Evolutionary conservation across 768 basidiomycete species (phyloP).

Genomic region (Cystofilobasidium macerans): DNA sequence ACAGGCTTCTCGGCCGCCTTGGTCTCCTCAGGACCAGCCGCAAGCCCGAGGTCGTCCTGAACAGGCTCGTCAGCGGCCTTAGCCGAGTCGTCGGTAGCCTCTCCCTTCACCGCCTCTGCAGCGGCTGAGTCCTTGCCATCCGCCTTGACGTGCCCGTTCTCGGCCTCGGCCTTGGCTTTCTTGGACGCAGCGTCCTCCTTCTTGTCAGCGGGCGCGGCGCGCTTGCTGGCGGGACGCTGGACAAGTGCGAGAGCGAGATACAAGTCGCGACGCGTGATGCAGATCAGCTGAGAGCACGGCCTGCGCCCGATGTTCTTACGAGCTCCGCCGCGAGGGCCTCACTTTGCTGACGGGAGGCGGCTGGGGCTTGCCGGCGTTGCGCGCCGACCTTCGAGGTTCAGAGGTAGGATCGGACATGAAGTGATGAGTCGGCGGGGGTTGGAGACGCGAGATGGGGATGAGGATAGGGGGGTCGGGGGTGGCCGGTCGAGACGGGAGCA

Average conservation of each 20-base stretch:
- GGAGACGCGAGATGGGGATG: too few relatives aligned
- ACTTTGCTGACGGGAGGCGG: neutral
- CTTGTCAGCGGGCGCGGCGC: constrained; percentile 14
- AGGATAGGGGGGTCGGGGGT: too few relatives aligned
- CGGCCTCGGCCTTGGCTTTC: constrained; percentile 28
- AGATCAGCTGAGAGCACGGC: too few relatives aligned
- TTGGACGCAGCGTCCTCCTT: constrained; percentile 35
- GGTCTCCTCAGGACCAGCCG: constrained; percentile 34
- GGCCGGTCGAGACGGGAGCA: too few relatives aligned
- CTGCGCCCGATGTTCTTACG: neutral
- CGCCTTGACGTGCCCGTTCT: constrained; percentile 30
- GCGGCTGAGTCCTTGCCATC: constrained; percentile 29
- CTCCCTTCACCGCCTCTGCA: constrained; percentile 17
- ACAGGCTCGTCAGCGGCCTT: too few relatives aligned
- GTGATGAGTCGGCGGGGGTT: too few relatives aligned
- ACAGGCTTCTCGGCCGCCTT: constrained; percentile 27
- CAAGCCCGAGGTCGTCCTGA: too few relatives aligned
- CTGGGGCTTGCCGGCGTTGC: neutral
- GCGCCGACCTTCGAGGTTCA: neutral
- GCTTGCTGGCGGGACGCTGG: neutral
- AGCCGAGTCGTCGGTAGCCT: constrained; percentile 27
- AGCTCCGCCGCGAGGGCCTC: too few relatives aligned
- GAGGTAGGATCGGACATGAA: neutral
- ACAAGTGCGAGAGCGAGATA: neutral
- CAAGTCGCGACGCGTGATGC: neutral